Base-by-base conservation (phyloP, 768 basidiomycete species). In the Lactifluus volemus region DNA sequence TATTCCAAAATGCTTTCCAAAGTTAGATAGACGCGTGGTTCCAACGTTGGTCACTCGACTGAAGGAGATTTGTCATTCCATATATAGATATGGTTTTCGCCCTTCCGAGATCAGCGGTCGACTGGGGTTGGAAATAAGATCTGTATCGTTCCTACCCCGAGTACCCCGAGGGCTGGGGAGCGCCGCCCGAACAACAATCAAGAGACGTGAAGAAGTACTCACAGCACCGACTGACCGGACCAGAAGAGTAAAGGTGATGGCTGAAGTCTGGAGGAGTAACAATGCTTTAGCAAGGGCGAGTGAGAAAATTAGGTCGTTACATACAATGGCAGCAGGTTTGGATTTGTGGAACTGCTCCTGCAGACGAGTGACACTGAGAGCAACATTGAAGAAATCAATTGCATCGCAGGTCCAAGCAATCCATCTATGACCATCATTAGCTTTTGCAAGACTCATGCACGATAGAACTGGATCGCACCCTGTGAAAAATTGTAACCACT, bases 181-280 rank as follows among this genome's bases (percentile, higher is more conserved):
- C 30, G 14, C 45, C 36, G 32, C 19, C 25, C 30, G 49, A 9
- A 49, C 36, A 49, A 34, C 8, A 14, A 19, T 10, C 5, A 42
- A 29, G n/a, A 5, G 5, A 36, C 15, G 17, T 38, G 25, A 51
- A 41, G 42, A 25, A 36, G 47, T 47, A 65, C 79, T 69, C 44
- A 79, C 86, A 45, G 89, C 88, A 38, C 88, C 89, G 53, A 81
- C 75, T 5, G 89, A 88, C 61, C 95, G 84, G 78, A 98, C 88
- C n/a, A 98, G 82, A 1, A 98, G 78, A 0, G 95, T 97, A 52
- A 97, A 78, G 6, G 95, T 97, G 69, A 98, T 94, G 5, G 91
- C 81, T 19, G 85, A 84, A 51, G 90, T 89, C 79, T 80, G 58
- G 25, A 12, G 17, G 63, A 52, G 39, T 39, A 45, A 38, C 36